phyloP scores from a whole-genome alignment of 2,329 filamentous ascomycete species.

The Fonsecaea monophora region DNA sequence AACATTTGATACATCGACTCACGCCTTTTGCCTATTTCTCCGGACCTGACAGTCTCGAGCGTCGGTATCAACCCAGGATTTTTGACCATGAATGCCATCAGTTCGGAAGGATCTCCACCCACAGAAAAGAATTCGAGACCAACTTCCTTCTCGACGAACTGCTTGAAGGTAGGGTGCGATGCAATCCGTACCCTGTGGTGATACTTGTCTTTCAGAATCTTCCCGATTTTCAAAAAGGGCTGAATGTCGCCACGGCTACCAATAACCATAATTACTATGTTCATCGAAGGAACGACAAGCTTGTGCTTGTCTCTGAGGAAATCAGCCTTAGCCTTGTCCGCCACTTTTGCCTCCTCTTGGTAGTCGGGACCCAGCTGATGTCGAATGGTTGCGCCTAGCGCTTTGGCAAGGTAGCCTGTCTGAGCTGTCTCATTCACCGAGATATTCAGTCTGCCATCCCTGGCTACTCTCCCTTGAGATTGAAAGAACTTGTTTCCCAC shows the following conservation, averaged over 20 bases:
- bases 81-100: slow-evolving; percentile 91
- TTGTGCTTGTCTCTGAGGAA: slow-evolving; percentile 40
- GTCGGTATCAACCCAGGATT: slow-evolving; percentile 77
- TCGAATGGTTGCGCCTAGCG: slow-evolving; percentile 68
- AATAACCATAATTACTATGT: slow-evolving; percentile 85
- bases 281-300: slow-evolving; percentile 61
- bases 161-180: slow-evolving; percentile 77
- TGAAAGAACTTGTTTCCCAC: slow-evolving; percentile 37
- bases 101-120: slow-evolving; percentile 77
- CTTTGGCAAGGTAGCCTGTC: slow-evolving; percentile 75
- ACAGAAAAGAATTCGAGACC: slow-evolving; percentile 81
- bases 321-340: slow-evolving; percentile 28
- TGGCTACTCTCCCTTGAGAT: slow-evolving; percentile 62
- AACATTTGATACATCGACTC: slow-evolving; percentile 82
- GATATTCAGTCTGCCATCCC: slow-evolving; percentile 74
- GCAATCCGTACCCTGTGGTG: slow-evolving; percentile 79
- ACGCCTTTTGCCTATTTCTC: slow-evolving; percentile 72
- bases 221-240: slow-evolving; percentile 77
- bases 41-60: slow-evolving; percentile 73
- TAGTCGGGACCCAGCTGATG: slow-evolving; percentile 57
- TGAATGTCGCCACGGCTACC: slow-evolving; percentile 79
- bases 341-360: slow-evolving; percentile 40
- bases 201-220: slow-evolving; percentile 72
- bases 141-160: slow-evolving; percentile 74
- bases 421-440: slow-evolving; percentile 73